Evolutionary conservation across 2,329 filamentous ascomycete genomes (phyloP), one percentile per base, ranked within the genome.

Genomic region (Cercospora brassicicola): DNA sequence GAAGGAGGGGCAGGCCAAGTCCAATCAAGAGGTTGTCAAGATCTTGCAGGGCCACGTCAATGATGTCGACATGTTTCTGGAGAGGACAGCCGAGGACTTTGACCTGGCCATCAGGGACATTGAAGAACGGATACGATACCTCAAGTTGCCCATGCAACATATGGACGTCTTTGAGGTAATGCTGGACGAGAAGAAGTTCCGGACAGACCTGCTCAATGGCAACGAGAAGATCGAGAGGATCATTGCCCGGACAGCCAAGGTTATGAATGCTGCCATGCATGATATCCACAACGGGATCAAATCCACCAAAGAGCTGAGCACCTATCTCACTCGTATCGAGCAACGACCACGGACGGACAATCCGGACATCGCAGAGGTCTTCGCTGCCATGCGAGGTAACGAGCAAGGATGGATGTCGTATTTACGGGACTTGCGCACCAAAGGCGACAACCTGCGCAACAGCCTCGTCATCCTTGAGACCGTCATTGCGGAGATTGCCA

Each of bases 171-270:
- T 98, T 75, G 92, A 96, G 78, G 87, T 88, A 69, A 95, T 98
- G 87, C 84, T 98, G 59, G 90, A 93, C 76, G 93, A 97, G 76
- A 89, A 91, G 69, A 85, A 86, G 62, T 98, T 97, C 78, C 89
- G 94, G 15, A 83, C 88, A 18, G 90, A 94, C 73, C 92, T 98
- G 62, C 85, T 97, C 42, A 89, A 90, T 60, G 93, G 94, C 63
- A 97, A 97, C 76, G 90, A 95, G 75, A 92, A 91, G 78, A 96
- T 98, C 70, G 93, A 97, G 76, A 91, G 93, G 79, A 93, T 97
- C 65, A 86, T 96, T 57, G 87, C 88, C n/a, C 86, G 93, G 71
- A 97, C 94, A 31, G 89, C 89, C 13, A 83, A 85, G 23, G 87
- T 90, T 20, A 89, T 97, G 78, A 89, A 91, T 67, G 92, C 94